phyloP scores from a whole-genome alignment of 2,329 filamentous ascomycete genomes.

The Onygenales sp. region DNA sequence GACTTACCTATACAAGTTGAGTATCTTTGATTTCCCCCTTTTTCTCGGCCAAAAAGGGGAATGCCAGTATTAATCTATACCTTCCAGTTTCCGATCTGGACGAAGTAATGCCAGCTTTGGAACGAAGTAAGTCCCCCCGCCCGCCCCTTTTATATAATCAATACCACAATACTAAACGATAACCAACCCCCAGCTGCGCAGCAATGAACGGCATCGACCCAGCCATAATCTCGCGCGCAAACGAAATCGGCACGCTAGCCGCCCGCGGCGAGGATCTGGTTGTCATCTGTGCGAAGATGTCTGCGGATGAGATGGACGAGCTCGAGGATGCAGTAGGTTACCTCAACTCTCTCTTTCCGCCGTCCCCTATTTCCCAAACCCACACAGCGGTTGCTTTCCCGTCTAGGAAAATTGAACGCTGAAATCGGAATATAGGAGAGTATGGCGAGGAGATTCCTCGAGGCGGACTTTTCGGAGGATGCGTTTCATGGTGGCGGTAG shows the following conservation, averaged over 20 bases:
- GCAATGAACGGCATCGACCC: slow-evolving; percentile 72
- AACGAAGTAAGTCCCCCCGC: slow-evolving; percentile 40
- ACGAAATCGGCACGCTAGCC: slow-evolving; percentile 59
- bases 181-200: slow-evolving; percentile 51
- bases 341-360: neutral
- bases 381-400: no score
- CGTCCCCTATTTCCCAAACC: no score
- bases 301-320: slow-evolving; percentile 51
- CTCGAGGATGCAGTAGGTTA: slow-evolving; percentile 56
- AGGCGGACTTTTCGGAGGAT: slow-evolving; percentile 26
- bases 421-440: slow-evolving; percentile 31
- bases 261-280: slow-evolving; percentile 68
- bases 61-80: neutral
- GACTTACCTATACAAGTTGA: slow-evolving; percentile 57
- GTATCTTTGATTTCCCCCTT: neutral
- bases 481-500: neutral
- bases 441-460: slow-evolving; percentile 51
- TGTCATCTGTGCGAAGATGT: slow-evolving; percentile 59
- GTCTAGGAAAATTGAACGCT: neutral
- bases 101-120: slow-evolving; percentile 76
- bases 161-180: slow-evolving; percentile 2
- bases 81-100: slow-evolving; percentile 45
- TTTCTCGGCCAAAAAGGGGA: neutral
- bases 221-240: slow-evolving; percentile 64
- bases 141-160: neutral